Base-by-base conservation (phyloP, 108 stramenopile species). In the Seminavis robusta region DNA sequence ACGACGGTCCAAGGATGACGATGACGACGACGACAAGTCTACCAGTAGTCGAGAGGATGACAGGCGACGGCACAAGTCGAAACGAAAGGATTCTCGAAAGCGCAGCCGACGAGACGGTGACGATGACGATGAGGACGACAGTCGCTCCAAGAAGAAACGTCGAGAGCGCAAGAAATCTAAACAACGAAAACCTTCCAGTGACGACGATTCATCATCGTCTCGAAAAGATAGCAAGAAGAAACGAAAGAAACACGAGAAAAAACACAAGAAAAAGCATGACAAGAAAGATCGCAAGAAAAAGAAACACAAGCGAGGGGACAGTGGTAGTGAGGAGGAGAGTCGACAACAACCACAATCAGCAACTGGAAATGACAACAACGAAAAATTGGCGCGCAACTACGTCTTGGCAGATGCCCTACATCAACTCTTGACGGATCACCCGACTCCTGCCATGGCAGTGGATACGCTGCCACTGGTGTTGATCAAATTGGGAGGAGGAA, bases 401-500 rank as follows among this genome's bases (percentile, higher is more conserved):
- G 34, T 21, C 10, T 44, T 73, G 11, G 56, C 64, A 4, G 42
- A 59, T 41, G 73, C 73, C 5, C 51, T 80, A 13, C 61, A 54
- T 42, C 0, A 59, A 27, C 25, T 75, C 13, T 56, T 80, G 6
- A 15, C 44, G 3, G 16, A 21, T 1, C 56, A 71, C 25, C 74
- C 79, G 15, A n/a, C n/a, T n/a, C n/a, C n/a, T n/a, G n/a, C n/a
- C n/a, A 44, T 33, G 3, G 43, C 75, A 16, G 65, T 65, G 3
- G 31, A 53, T 34, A 74, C 74, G 28, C 34, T 80, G 11, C 74
- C 74, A 13, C 47, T 67, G 28, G 62, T 74, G 40, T 45, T 80
- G 46, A 75, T 80, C 34, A 69, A 74, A 21, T 29, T 80, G 59
- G 79, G 59, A 27, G 61, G 73, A 19, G 79, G 79, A 27, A 34